A percentile compares a stretch with the other conserved stretches of the same genome.
Evolutionary conservation across 176 grass and related monocot species (phyloP).

Genomic region (Coix lacrymajobi): DNA sequence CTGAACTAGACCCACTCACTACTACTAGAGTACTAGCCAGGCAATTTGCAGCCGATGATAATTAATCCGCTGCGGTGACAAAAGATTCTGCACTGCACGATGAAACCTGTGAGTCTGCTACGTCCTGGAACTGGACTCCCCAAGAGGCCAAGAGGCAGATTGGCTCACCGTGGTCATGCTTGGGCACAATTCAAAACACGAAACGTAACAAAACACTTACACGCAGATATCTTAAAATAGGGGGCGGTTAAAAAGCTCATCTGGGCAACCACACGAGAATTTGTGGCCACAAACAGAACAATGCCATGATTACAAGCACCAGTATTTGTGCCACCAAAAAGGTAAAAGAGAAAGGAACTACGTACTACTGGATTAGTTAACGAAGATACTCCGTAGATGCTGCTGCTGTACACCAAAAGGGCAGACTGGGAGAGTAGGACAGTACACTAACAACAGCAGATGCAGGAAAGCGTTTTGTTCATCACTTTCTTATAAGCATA

Average conservation of each 20-base stretch:
- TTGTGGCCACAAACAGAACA: not conserved
- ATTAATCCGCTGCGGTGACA: not conserved
- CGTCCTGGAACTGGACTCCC: not conserved
- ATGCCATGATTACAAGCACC: not conserved
- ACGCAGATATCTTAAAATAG: not conserved
- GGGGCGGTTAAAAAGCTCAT: not conserved
- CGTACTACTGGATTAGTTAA: not conserved
- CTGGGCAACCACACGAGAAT: not conserved
- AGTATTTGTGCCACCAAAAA: not conserved
- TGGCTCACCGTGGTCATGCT: not conserved
- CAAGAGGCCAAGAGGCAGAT: conserved; percentile 18
- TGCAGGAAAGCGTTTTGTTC: not conserved
- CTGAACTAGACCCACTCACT: not conserved
- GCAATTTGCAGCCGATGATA: not conserved
- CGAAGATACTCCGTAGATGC: not conserved
- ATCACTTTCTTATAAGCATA: not conserved
- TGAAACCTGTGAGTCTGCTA: not conserved
- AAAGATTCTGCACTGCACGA: conserved; percentile 2
- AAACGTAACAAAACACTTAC: not conserved
- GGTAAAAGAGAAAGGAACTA: not conserved
- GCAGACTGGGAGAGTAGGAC: not conserved
- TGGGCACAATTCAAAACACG: not conserved
- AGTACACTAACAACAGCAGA: not conserved
- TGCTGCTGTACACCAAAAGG: not conserved
- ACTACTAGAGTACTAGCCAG: no score